Conservation (phyloP, 2,329 filamentous ascomycete species). For the Diaporthe citrichinensis region DNA sequence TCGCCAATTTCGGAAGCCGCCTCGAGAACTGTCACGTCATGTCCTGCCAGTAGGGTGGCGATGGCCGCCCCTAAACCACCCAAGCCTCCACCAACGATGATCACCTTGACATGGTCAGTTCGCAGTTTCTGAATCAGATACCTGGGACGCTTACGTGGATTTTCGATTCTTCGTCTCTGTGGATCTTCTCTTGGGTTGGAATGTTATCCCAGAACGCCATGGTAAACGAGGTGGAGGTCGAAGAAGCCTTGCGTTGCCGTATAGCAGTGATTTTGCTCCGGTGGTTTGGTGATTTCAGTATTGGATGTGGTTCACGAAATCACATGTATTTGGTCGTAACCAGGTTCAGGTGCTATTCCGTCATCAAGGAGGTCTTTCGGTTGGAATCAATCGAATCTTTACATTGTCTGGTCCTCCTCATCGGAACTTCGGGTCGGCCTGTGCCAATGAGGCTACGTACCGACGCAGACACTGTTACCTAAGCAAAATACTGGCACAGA, state of each 20-base stretch:
- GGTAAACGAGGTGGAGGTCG: neutral
- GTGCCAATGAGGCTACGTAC: neutral
- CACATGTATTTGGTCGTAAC: too few species aligned
- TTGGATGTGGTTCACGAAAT: neutral
- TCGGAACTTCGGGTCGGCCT: conserved; percentile 3
- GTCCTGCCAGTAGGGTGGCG: conserved; percentile 59
- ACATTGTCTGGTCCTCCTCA: neutral
- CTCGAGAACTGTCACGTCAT: conserved; percentile 64
- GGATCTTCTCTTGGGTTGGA: conserved; percentile 24
- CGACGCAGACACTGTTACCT: neutral
- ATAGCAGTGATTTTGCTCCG: too few species aligned
- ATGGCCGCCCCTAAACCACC: conserved; percentile 68
- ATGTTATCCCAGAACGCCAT: conserved; percentile 11
- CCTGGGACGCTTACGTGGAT: conserved; percentile 17
- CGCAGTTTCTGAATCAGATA: neutral
- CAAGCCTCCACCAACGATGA: conserved; percentile 69
- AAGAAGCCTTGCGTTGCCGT: neutral
- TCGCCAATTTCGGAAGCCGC: conserved; percentile 61
- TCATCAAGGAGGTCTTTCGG: neutral
- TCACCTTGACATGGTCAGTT: conserved; percentile 51
- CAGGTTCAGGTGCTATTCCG: neutral
- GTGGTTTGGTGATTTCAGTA: neutral
- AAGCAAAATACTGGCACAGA: neutral
- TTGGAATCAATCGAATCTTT: neutral
- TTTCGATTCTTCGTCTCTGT: conserved; percentile 35